Conservation (phyloP, 2,329 filamentous ascomycete species). For the Talaromyces sp. region DNA sequence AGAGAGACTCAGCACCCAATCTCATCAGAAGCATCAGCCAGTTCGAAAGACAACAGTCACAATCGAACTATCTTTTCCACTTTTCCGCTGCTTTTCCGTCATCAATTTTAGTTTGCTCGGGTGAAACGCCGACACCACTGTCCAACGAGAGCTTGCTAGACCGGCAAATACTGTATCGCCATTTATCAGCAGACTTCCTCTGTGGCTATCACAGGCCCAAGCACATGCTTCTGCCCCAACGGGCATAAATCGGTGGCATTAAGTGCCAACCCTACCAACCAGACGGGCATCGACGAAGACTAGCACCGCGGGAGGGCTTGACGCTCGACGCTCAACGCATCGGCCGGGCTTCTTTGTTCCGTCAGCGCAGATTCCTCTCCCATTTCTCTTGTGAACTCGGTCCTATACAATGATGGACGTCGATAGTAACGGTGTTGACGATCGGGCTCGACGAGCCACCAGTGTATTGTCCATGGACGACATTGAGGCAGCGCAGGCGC, state of each 20-base stretch:
- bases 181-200: background rate
- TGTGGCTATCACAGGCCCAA: slow-evolving; percentile 18
- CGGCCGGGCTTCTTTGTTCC: background rate
- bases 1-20: background rate
- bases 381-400: slow-evolving; percentile 17
- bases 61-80: background rate
- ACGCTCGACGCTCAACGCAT: background rate
- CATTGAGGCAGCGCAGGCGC: slow-evolving; percentile 66
- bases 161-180: background rate
- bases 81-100: background rate
- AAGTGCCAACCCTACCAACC: background rate
- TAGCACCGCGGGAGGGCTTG: slow-evolving; percentile 4
- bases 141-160: background rate
- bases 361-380: background rate
- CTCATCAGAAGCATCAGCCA: background rate
- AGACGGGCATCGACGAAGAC: slow-evolving; percentile 7
- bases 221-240: slow-evolving; percentile 19
- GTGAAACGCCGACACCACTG: slow-evolving; percentile 11
- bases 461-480: slow-evolving; percentile 52
- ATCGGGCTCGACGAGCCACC: slow-evolving; percentile 44
- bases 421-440: slow-evolving; percentile 35
- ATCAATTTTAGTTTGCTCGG: background rate
- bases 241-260: slow-evolving; percentile 2
- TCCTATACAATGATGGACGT: slow-evolving; percentile 43
- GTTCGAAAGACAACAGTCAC: background rate